phyloP scores from a whole-genome alignment of 306 rosid genomes.

The Rosa lucieae region DNA sequence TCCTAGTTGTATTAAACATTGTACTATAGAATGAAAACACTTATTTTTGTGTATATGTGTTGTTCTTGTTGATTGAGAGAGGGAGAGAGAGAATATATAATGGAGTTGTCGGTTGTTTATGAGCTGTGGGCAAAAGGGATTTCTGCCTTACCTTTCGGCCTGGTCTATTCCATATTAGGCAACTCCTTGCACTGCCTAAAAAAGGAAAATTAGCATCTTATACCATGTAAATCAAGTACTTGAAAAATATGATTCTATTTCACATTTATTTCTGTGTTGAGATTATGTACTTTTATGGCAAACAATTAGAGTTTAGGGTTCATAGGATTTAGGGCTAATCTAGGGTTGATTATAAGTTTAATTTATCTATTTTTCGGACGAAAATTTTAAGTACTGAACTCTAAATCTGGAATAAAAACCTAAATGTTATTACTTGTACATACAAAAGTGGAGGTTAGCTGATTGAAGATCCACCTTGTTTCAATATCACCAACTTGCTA shows the following conservation, averaged over 20 bases:
- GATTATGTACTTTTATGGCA: background rate
- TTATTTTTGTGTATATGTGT: background rate
- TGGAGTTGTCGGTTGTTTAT: constrained; percentile 49
- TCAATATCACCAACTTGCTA: background rate
- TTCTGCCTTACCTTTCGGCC: constrained; percentile 38
- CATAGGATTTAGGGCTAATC: background rate
- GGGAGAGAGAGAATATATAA: constrained; percentile 6
- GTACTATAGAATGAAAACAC: constrained; percentile 24
- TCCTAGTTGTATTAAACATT: constrained; percentile 23
- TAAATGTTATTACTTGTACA: background rate
- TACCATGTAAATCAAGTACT: background rate
- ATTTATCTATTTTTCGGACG: background rate
- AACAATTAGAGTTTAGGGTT: background rate
- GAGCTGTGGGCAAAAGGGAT: constrained; percentile 36
- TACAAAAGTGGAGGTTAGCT: background rate
- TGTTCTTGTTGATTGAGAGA: background rate
- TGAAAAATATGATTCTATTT: background rate
- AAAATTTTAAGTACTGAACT: background rate
- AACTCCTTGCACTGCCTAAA: constrained; percentile 41
- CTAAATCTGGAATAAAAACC: background rate
- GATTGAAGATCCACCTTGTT: background rate
- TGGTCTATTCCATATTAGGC: constrained; percentile 51
- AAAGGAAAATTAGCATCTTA: constrained; percentile 37
- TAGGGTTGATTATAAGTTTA: background rate
- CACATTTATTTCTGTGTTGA: background rate